Percentiles rank a stretch among this genome's conserved stretches.
Conservation (phyloP, 75 land plant genomes). For the Picea glauca region DNA sequence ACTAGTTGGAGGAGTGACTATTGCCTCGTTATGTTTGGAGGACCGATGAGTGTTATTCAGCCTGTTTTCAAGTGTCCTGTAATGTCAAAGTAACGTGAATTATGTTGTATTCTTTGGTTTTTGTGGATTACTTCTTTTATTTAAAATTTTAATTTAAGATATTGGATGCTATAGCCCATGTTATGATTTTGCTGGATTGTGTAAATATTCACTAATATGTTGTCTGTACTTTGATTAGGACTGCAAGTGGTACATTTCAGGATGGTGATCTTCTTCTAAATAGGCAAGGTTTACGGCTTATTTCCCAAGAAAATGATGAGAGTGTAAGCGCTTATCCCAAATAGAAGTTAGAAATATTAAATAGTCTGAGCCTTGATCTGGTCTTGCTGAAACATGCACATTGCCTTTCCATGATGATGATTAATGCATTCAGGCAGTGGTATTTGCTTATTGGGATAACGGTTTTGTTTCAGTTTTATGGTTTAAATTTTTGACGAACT, state of each 20-base stretch:
- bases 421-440: neutral
- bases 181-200: neutral
- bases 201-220: neutral
- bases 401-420: neutral
- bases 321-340: slow-evolving; percentile 13
- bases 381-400: neutral
- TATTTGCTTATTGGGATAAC: neutral
- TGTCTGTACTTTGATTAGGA: slow-evolving; percentile 12
- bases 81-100: neutral
- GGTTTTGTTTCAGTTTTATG: neutral
- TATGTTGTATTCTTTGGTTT: neutral
- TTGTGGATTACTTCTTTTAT: neutral
- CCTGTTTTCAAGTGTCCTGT: neutral
- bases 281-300: slow-evolving; percentile 66
- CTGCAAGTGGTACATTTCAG: slow-evolving; percentile 83
- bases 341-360: neutral
- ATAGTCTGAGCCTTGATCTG: neutral
- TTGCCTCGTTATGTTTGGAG: neutral
- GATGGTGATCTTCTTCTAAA: slow-evolving; percentile 87
- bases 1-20: neutral
- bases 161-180: neutral
- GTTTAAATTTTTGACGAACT: neutral
- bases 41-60: neutral
- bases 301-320: slow-evolving; percentile 47
- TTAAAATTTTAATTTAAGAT: neutral